phyloP scores from a whole-genome alignment of 2,329 filamentous ascomycete genomes.

The Proliferodiscus dingleyae region DNA sequence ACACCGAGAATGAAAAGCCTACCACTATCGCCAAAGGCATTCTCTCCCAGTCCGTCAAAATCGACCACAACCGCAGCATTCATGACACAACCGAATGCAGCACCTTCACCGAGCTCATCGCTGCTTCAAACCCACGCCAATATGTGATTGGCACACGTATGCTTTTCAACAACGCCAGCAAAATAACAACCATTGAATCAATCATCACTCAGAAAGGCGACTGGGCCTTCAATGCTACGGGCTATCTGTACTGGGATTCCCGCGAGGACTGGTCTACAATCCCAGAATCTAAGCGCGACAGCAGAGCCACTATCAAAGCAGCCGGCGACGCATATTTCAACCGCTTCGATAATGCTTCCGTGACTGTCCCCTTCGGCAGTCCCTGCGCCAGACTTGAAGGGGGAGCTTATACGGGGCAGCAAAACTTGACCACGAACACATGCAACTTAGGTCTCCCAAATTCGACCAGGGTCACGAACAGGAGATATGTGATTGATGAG shows the following conservation, averaged over 20 bases:
- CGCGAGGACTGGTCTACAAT: slow-evolving; percentile 11
- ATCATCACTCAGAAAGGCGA: slow-evolving; percentile 11
- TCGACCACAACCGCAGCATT: slow-evolving; percentile 12
- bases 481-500: slow-evolving; percentile 18
- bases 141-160: slow-evolving; percentile 16
- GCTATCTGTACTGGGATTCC: slow-evolving; percentile 8
- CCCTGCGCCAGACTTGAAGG: slow-evolving; percentile 15
- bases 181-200: slow-evolving; percentile 10
- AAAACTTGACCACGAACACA: slow-evolving; percentile 3
- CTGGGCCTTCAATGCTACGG: slow-evolving; percentile 18
- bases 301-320: slow-evolving; percentile 11
- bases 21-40: slow-evolving; percentile 6
- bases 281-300: slow-evolving; percentile 7
- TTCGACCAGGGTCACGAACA: slow-evolving; percentile 2
- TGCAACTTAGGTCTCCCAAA: slow-evolving; percentile 9
- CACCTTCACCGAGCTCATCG: slow-evolving; percentile 13
- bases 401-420: slow-evolving; percentile 9
- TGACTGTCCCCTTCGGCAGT: slow-evolving; percentile 9
- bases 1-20: slow-evolving; percentile 12
- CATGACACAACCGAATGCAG: slow-evolving; percentile 12
- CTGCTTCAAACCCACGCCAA: slow-evolving; percentile 5
- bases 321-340: slow-evolving; percentile 16
- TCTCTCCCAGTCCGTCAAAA: slow-evolving; percentile 5
- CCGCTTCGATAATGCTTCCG: slow-evolving; percentile 3
- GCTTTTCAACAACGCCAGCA: slow-evolving; percentile 4